phyloP scores from a whole-genome alignment of 805 yeast species.

The Pichia kluyveri region DNA sequence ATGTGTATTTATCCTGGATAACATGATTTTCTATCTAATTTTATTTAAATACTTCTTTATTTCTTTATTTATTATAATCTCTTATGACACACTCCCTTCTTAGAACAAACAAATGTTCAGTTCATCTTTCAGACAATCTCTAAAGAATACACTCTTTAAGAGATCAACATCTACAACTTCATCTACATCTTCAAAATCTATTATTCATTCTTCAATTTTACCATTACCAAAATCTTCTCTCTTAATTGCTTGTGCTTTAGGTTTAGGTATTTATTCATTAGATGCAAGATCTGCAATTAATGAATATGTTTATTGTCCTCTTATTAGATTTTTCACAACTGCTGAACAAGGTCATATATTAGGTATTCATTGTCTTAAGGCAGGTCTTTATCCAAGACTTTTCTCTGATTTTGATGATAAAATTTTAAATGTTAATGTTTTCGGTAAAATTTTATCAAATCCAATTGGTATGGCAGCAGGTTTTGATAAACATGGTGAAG shows the following conservation, averaged over 20 bases:
- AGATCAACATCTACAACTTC: too few species aligned
- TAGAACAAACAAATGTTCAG: too few species aligned
- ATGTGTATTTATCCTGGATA: too few species aligned
- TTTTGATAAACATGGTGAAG: slow-evolving; percentile 88
- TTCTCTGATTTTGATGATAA: slow-evolving; percentile 44
- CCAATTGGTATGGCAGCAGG: slow-evolving; percentile 97
- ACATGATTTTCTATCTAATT: too few species aligned
- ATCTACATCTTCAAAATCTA: too few species aligned
- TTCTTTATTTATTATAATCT: too few species aligned
- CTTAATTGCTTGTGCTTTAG: slow-evolving; percentile 19
- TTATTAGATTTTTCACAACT: slow-evolving; percentile 56
- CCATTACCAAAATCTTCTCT: slow-evolving; percentile 16
- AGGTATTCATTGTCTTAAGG: slow-evolving; percentile 62
- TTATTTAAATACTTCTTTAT: slow-evolving; percentile 4
- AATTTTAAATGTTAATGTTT: slow-evolving; percentile 49
- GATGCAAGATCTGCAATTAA: slow-evolving; percentile 81
- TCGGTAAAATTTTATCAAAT: slow-evolving; percentile 54
- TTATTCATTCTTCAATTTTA: too few species aligned
- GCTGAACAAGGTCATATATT: slow-evolving; percentile 83
- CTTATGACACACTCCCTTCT: too few species aligned
- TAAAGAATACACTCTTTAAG: too few species aligned
- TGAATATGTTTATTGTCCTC: slow-evolving; percentile 74
- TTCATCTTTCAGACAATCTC: too few species aligned
- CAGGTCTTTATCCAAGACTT: slow-evolving; percentile 58
- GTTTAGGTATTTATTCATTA: slow-evolving; percentile 44